Percentiles rank a stretch among this genome's conserved stretches.
These are phyloP conservation scores for Coemansia sp. DNA, from an alignment of 192 early-diverging fungal species.

Conservation along the genomic window DNA sequence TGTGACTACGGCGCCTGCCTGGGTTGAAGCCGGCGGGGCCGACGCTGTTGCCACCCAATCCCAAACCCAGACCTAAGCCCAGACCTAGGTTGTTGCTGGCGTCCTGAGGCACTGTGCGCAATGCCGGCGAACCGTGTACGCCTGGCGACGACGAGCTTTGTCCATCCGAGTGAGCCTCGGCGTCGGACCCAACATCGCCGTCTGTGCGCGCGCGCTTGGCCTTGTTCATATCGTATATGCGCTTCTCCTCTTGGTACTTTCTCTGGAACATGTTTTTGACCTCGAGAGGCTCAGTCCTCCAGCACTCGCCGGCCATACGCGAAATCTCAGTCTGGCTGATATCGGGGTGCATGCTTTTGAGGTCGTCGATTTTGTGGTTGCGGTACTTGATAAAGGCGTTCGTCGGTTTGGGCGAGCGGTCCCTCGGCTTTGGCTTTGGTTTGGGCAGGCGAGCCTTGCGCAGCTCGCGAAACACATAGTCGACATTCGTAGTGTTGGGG, in stretches of 20 bases:
- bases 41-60: constrained; percentile 15
- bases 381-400: constrained; percentile 57
- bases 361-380: constrained; percentile 50
- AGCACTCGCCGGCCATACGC: constrained; percentile 52
- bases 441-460: constrained; percentile 36
- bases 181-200: constrained; percentile 32
- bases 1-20: constrained; percentile 52
- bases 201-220: constrained; percentile 33
- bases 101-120: constrained; percentile 3
- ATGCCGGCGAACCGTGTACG: neutral
- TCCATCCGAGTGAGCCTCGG: constrained; percentile 17
- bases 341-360: constrained; percentile 42
- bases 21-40: constrained; percentile 33
- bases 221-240: constrained; percentile 57
- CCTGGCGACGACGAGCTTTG: constrained; percentile 17
- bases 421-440: constrained; percentile 30
- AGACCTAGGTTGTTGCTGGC: neutral
- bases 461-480: constrained; percentile 34
- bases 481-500: constrained; percentile 35
- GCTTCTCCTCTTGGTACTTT: constrained; percentile 47
- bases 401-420: constrained; percentile 45
- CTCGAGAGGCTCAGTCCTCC: constrained; percentile 39
- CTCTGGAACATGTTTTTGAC: constrained; percentile 38
- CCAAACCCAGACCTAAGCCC: constrained; percentile 20
- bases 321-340: constrained; percentile 56